These are phyloP conservation scores for Aphanomyces cochlioides DNA, from an alignment of 352 stramenopile genomes.

Conservation along the genomic window DNA sequence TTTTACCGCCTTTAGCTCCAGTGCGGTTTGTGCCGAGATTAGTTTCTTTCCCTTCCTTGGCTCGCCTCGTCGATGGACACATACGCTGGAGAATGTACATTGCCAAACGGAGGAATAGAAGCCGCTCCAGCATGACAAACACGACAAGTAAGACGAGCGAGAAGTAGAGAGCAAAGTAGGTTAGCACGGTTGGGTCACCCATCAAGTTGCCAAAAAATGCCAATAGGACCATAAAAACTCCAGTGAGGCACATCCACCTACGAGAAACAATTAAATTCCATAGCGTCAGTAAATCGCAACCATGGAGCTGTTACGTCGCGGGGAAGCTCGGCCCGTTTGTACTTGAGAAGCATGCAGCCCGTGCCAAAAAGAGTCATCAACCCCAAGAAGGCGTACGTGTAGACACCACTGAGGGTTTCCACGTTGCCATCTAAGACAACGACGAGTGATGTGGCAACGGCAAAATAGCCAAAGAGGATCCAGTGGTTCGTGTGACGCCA, in stretches of 20 bases:
- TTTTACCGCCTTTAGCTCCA: slow-evolving; percentile 56
- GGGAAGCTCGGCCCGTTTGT: slow-evolving; percentile 88
- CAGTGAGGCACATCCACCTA: slow-evolving; percentile 70
- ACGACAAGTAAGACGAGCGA: slow-evolving; percentile 73
- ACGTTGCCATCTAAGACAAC: slow-evolving; percentile 89
- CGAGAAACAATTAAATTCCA: background rate
- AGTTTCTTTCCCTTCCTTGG: slow-evolving; percentile 26
- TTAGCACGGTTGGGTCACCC: slow-evolving; percentile 80
- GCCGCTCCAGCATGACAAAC: slow-evolving; percentile 87
- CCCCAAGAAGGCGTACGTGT: slow-evolving; percentile 93
- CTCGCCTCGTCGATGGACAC: slow-evolving; percentile 59
- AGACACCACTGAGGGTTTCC: slow-evolving; percentile 89
- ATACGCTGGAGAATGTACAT: slow-evolving; percentile 75
- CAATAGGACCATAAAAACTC: slow-evolving; percentile 73
- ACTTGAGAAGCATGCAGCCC: slow-evolving; percentile 93
- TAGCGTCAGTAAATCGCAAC: slow-evolving; percentile 24
- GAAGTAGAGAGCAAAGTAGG: slow-evolving; percentile 88
- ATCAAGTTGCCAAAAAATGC: slow-evolving; percentile 84
- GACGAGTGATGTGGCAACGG: slow-evolving; percentile 84
- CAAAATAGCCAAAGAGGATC: slow-evolving; percentile 90
- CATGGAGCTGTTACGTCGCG: slow-evolving; percentile 84
- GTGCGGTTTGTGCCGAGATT: slow-evolving; percentile 45
- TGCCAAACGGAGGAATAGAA: slow-evolving; percentile 76
- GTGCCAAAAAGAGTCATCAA: slow-evolving; percentile 93
- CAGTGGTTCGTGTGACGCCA: slow-evolving; percentile 88